Evolutionary conservation across 1,284 basidiomycete genomes (phyloP), one percentile per base, ranked within the genome.

Genomic region (Fomitiporia mediterranea): DNA sequence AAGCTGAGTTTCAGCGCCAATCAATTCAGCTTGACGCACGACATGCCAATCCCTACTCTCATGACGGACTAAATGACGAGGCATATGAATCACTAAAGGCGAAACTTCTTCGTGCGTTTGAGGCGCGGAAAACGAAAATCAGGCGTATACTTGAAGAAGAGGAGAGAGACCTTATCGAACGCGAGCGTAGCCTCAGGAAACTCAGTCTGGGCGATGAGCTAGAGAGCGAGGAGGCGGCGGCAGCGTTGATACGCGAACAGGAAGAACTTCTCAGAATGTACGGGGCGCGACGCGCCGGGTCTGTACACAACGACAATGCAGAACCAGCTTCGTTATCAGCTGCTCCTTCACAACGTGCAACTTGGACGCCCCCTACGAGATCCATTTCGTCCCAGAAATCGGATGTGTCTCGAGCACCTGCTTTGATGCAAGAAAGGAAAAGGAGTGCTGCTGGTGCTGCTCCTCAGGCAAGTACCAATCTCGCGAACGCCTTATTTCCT

Each of bases 241-340:
- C n/a, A n/a, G 39, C 38, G 37, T 43, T 56, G 27, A 56, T 51
- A 2, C 48, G 42, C 19, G 55, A 56, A 40, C 55, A 56, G 39
- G 49, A 56, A 49, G 55, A 42, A 15, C 30, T 56, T 13, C n/a
- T 55, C 1, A 38, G 19, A n/a, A 43, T 21, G 28, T 51, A 28
- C 32, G 37, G 46, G 19, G 28, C 39, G 27, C 27, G 27, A 15
- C 44, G 25, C 6, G 13, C 2, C 3, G 44, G 30, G n/a, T 11
- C 44, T 11, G 27, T 28, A 8, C 13, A 30, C 30, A 34, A 21
- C 3, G 11, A 25, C 43, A 28, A 15, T 6, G 30, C 4, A 23
- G 46, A 34, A 15, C 19, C 15, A 40, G 8, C n/a, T n/a, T n/a
- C 53, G 35, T 28, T 27, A 5, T 37, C 44, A 19, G 21, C 52